Conservation (phyloP, 768 basidiomycete species). For the Mrakia hoshinonis region DNA sequence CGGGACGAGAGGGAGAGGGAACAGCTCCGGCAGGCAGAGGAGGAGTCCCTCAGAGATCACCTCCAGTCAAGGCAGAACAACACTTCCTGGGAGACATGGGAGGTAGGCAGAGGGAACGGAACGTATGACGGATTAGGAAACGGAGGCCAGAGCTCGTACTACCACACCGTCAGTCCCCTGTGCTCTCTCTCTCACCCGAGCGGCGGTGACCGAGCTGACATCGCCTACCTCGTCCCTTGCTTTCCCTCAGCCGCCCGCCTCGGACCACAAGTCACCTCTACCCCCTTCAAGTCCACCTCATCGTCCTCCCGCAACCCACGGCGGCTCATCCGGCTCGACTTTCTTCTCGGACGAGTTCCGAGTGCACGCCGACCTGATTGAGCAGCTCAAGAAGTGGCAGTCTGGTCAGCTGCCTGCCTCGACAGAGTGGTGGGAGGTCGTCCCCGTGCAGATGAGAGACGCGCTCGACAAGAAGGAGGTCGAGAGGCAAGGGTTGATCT, state of each 20-base stretch:
- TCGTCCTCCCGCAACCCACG: not conserved
- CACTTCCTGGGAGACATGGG: conserved; percentile 12
- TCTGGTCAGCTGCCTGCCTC: not conserved
- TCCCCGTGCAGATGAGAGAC: not conserved
- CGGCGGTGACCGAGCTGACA: not conserved
- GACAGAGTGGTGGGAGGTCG: conserved; percentile 26
- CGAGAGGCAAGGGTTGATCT: conserved; percentile 26
- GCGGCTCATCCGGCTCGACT: not conserved
- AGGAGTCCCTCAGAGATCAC: not conserved
- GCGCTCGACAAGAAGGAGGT: not conserved
- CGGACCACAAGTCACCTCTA: not conserved
- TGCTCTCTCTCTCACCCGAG: not conserved
- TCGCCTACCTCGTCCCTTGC: not conserved
- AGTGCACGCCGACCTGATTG: not conserved
- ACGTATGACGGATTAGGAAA: conserved; percentile 9
- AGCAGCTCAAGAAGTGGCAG: conserved; percentile 19
- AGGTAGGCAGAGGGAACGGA: conserved; percentile 7
- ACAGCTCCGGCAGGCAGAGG: not conserved
- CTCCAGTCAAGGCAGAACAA: not conserved
- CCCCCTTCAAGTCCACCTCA: not conserved
- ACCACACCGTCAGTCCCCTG: not conserved
- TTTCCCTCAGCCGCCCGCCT: conserved; percentile 1
- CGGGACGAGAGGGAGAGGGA: conserved; percentile 2
- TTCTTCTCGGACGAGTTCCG: conserved; percentile 20
- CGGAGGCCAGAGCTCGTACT: not conserved